These are phyloP conservation scores for Onygenales sp. DNA, from an alignment of 2,329 filamentous ascomycete species.

Conservation along the genomic window DNA sequence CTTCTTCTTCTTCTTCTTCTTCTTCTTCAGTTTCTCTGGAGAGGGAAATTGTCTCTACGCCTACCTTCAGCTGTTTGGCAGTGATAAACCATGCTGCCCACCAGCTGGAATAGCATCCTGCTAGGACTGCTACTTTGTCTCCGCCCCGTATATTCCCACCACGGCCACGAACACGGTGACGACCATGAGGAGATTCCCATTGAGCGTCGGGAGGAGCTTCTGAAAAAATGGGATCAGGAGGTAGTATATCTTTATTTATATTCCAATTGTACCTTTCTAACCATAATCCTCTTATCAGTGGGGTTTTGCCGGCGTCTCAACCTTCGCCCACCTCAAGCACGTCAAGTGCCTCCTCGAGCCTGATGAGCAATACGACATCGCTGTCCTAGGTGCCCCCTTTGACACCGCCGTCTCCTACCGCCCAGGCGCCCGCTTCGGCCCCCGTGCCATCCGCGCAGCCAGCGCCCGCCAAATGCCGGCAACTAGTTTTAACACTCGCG, in stretches of 20 bases:
- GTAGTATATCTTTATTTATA: slow-evolving; percentile 17
- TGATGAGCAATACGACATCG: slow-evolving; percentile 57
- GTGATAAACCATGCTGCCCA: neutral
- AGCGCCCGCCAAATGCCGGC: slow-evolving; percentile 71
- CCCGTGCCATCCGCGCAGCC: slow-evolving; percentile 75
- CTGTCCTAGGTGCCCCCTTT: slow-evolving; percentile 62
- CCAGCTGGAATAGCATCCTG: slow-evolving; percentile 9
- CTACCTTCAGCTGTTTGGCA: neutral
- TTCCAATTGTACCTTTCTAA: neutral
- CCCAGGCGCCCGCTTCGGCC: slow-evolving; percentile 70
- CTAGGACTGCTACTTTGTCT: slow-evolving; percentile 24
- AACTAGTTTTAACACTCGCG: slow-evolving; percentile 73
- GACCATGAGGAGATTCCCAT: slow-evolving; percentile 30
- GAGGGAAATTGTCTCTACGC: neutral
- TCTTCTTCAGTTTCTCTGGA: neutral
- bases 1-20: neutral
- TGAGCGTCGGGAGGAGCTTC: slow-evolving; percentile 32
- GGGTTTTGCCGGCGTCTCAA: slow-evolving; percentile 64
- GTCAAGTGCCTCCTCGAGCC: slow-evolving; percentile 61
- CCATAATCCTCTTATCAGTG: slow-evolving; percentile 31
- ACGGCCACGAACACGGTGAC: slow-evolving; percentile 28
- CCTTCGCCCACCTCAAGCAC: slow-evolving; percentile 62
- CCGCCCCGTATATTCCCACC: slow-evolving; percentile 23
- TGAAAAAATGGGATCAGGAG: slow-evolving; percentile 40
- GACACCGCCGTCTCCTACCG: slow-evolving; percentile 65